Base-by-base conservation (phyloP, 2,329 filamentous ascomycete genomes). In the Clonostachys sp. region DNA sequence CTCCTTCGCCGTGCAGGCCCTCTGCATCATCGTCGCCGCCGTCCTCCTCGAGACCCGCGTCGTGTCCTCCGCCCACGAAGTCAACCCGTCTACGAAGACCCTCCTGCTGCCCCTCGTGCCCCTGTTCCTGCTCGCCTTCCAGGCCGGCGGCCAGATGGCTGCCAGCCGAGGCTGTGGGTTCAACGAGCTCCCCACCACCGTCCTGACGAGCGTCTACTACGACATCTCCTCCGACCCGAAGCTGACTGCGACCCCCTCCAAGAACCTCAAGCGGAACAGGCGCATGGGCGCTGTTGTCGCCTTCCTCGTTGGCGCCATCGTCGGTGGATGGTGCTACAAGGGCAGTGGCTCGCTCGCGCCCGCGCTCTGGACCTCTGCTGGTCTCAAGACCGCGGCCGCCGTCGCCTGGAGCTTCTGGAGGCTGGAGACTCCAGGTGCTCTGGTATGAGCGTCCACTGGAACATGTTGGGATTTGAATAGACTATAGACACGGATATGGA, bases 131-230 rank as follows among this genome's bases (percentile, higher is more conserved):
- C 63, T 83, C 2, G 76, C 77, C 4, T 76, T 80, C 53, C 75
- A 80, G 55, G 70, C 67, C 43, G 75, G 74, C 5, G 75, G 76
- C 40, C 75, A 80, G 58, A 78, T 80, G 50, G 74, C 75, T 17
- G 65, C 65, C 35, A 74, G 70, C 35, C 66, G 77, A 16, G 59
- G 70, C 12, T 62, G 80, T 17, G 74, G 74, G 9, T 75, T 73
- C 54, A 74, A 73, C 47, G 77, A 80, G 58, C 62, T 80, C 41
- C 77, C 77, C 2, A 75, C 77, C 1, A 76, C 73, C 43, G 77
- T 81, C 10, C 57, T 80, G 38, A 81, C 77, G n/a, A 75, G 71
- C 48, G 61, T 77, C 38, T 77, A 78, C 55, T 77, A 72, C 55
- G 77, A 80, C 54, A 54, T 80, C 20, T 67, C 76, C 55, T 73